Base-by-base conservation (phyloP, 441 rosid species). In the Rhodomyrtus psidioides region DNA sequence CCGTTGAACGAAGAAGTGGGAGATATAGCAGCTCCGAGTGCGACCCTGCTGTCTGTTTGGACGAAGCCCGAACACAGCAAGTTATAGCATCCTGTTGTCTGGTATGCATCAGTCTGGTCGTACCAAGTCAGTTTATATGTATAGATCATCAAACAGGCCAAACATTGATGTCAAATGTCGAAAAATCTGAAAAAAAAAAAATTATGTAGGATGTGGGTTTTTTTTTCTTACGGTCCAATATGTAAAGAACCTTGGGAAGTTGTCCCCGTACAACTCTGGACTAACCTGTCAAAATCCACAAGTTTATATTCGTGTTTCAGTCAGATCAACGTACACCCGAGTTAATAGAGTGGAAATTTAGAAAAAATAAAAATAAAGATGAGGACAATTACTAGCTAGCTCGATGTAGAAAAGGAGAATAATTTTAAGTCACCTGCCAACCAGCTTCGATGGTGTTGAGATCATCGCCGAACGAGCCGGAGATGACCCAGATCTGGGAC, bases 391-490 rank as follows among this genome's bases (percentile, higher is more conserved):
- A 60, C 46, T 34, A 65, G 15, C 15, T 19, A 65, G 15, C 76
- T 34, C 76, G 3, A 24, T 9, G 75, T 28, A 9, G 30, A 60
- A 51, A 30, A 27, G 10, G 26, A 39, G 39, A 17, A 49, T 16
- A 46, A 70, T 27, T 46, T 9, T 27, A 62, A 60, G 79, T 59
- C 55, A 65, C 99, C 94, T 97, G 99, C 99, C 99, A 97, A 53
- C 99, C 99, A 86, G 99, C 98, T 93, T 97, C 99, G 84, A 97
- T 96, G 88, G 99, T 97, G 88, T 97, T 97, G 58, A 97, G 99
- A 89, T 97, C 99, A 76, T 95, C 87, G 1, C 96, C 96, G 70
- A 97, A 97, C 1, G 99, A 95, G 79, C 99, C 99, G 16, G 99
- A 97, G 82, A 97, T 94, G 90, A 97, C 94, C 99, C 99, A 97